These are phyloP conservation scores for Quercus phellos DNA, from an alignment of 331 rosid genomes.

Conservation along the genomic window DNA sequence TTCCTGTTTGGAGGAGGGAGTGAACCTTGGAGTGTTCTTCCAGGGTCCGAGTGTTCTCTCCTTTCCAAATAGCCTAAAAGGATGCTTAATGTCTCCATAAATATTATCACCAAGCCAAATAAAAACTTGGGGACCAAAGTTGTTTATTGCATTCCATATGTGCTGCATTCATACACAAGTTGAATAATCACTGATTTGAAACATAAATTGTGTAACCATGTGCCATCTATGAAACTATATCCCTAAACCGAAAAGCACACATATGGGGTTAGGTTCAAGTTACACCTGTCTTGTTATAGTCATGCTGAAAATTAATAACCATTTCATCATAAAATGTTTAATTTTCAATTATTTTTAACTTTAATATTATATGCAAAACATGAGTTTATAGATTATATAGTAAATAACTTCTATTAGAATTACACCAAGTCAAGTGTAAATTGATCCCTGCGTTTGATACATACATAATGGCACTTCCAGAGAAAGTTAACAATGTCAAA, in stretches of 20 bases:
- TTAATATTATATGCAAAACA: no score
- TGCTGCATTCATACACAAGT: constrained; percentile 41
- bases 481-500: neutral
- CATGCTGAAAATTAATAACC: no score
- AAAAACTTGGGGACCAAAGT: constrained; percentile 63
- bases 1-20: constrained; percentile 57
- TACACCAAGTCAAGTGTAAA: no score
- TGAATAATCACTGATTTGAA: neutral
- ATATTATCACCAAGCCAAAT: constrained; percentile 85
- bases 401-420: no score
- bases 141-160: constrained; percentile 59
- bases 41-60: constrained; percentile 79
- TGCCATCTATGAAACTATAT: neutral
- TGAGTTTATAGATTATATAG: no score
- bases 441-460: no score
- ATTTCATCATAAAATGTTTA: no score
- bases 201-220: neutral
- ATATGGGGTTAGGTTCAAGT: no score
- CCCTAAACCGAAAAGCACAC: neutral
- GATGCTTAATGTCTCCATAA: constrained; percentile 71
- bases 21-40: constrained; percentile 69
- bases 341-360: no score
- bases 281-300: no score
- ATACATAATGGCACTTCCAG: neutral
- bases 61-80: constrained; percentile 55